Conservation (phyloP, 2,329 filamentous ascomycete genomes). For the Aspergillus luchuensis region DNA sequence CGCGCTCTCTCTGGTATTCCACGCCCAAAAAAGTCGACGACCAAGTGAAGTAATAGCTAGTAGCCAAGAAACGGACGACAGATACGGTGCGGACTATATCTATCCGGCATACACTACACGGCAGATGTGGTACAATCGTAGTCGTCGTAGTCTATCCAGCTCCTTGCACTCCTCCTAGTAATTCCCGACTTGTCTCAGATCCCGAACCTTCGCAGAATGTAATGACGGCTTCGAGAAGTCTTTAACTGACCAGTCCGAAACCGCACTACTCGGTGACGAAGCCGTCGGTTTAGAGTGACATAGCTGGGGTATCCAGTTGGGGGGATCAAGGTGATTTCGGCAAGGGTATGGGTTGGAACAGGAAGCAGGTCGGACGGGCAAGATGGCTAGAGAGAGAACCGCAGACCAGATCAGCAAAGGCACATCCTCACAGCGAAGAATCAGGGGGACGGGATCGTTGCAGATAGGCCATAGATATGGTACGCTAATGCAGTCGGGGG, state of each 20-base stretch:
- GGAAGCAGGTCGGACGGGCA: constrained; percentile 13
- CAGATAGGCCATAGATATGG: constrained; percentile 11
- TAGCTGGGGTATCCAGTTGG: constrained; percentile 22
- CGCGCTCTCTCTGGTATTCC: background rate
- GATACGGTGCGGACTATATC: constrained; percentile 19
- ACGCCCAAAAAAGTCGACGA: constrained; percentile 1
- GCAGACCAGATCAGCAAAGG: constrained; percentile 16
- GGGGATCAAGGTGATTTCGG: constrained; percentile 11
- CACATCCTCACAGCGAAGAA: constrained; percentile 3
- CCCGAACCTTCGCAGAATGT: constrained; percentile 12
- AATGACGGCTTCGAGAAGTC: constrained; percentile 20
- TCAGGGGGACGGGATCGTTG: constrained; percentile 11
- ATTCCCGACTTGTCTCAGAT: constrained; percentile 16
- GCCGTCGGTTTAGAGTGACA: constrained; percentile 32
- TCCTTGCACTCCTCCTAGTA: constrained; percentile 4
- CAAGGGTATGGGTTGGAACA: constrained; percentile 13
- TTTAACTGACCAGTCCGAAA: constrained; percentile 27
- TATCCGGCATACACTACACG: constrained; percentile 26
- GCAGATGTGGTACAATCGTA: constrained; percentile 11
- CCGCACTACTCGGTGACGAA: constrained; percentile 21
- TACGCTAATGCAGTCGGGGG: constrained; percentile 25
- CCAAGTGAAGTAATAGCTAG: background rate
- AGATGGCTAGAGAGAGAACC: constrained; percentile 16
- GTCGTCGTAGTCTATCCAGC: constrained; percentile 15
- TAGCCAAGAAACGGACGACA: constrained; percentile 11